Evolutionary conservation across 1,284 basidiomycete species (phyloP).

Genomic region (Microstroma glucosiphilum): DNA sequence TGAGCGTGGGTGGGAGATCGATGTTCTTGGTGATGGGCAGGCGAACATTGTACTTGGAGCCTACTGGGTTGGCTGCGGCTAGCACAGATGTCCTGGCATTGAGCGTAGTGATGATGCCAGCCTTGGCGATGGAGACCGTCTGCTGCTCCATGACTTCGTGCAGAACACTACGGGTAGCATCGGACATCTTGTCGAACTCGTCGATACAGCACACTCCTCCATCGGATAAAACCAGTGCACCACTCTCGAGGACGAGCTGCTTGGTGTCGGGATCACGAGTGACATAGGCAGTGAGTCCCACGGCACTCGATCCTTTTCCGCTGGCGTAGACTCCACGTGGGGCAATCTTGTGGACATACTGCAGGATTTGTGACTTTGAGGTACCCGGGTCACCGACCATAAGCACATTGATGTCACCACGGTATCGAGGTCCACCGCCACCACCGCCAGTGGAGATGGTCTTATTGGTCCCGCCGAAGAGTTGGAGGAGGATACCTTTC

Average conservation of each 20-base stretch:
- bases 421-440: conserved; percentile 86
- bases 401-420: conserved; percentile 97
- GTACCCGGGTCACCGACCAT: conserved; percentile 99
- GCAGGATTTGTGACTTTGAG: conserved; percentile 93
- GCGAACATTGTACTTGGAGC: conserved; percentile 86
- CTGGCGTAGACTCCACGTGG: conserved; percentile 97
- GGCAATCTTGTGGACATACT: conserved; percentile 97
- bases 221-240: conserved; percentile 93
- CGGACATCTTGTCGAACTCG: conserved; percentile 99
- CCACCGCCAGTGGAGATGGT: conserved; percentile 85
- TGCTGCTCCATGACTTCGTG: conserved; percentile 99
- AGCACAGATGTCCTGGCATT: conserved; percentile 98
- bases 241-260: conserved; percentile 99
- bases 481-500: conserved; percentile 87
- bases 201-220: conserved; percentile 99
- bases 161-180: conserved; percentile 91
- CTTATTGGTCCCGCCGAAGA: conserved; percentile 98
- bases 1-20: conserved; percentile 88
- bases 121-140: conserved; percentile 98
- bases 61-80: conserved; percentile 93
- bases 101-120: conserved; percentile 94
- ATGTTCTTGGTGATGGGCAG: conserved; percentile 64
- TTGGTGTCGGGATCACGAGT: conserved; percentile 99
- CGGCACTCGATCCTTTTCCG: conserved; percentile 93
- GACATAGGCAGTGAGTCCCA: conserved; percentile 96